Conservation (phyloP, 257 asterid genomes). For the Capsicum chinense region DNA sequence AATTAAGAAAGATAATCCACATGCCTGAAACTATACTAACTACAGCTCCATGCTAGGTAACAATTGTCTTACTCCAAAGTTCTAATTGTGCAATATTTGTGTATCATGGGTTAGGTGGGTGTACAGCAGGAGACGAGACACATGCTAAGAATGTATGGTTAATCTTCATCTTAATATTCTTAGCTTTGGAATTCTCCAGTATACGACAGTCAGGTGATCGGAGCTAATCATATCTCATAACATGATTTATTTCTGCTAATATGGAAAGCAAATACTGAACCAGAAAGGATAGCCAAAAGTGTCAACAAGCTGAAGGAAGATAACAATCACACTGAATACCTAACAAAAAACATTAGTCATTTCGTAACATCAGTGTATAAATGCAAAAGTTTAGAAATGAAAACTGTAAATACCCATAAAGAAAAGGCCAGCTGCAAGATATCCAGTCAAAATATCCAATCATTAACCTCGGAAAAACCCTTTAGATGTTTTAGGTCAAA, state of each 20-base stretch:
- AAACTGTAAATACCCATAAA: not conserved
- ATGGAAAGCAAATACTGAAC: not conserved
- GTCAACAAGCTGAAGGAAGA: constrained; percentile 1
- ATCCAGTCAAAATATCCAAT: not conserved
- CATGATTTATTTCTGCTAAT: not conserved
- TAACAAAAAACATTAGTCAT: not conserved
- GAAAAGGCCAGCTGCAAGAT: not conserved
- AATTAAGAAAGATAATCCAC: not conserved
- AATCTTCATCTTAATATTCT: not conserved
- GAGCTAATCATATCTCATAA: not conserved
- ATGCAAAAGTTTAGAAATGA: not conserved
- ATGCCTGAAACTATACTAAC: not conserved
- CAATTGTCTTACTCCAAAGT: not conserved
- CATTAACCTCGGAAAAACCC: not conserved
- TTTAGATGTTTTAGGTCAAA: not conserved
- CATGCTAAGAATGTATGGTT: constrained; percentile 1
- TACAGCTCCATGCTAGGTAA: not conserved
- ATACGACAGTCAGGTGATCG: not conserved
- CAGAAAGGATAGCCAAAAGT: not conserved
- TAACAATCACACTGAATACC: constrained; percentile 3
- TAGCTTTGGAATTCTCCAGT: not conserved
- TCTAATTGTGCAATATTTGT: not conserved
- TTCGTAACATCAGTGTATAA: not conserved
- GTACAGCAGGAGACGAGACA: not conserved
- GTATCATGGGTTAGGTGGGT: not conserved